phyloP scores from a whole-genome alignment of 495 filamentous ascomycete genomes.

The Stereocaulon alpinum region DNA sequence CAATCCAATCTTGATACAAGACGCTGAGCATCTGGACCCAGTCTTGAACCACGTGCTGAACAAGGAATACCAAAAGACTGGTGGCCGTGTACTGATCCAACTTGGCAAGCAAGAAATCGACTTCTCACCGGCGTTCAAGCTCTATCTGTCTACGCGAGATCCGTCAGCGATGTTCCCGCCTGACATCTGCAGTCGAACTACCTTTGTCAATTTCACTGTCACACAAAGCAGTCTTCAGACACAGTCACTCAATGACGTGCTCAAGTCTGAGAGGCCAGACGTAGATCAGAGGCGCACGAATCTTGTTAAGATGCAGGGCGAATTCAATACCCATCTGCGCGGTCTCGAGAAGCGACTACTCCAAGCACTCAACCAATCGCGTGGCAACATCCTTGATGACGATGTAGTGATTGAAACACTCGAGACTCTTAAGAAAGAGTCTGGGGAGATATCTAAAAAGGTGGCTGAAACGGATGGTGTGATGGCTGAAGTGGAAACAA shows the following conservation, averaged over 20 bases:
- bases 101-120: constrained; percentile 98
- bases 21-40: constrained; percentile 93
- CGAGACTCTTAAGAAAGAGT: constrained; percentile 95
- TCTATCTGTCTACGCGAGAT: constrained; percentile 92
- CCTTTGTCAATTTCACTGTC: constrained; percentile 98
- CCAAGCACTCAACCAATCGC: constrained; percentile 92
- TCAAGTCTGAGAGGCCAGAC: constrained; percentile 94
- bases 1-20: constrained; percentile 96
- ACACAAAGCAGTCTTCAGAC: constrained; percentile 98
- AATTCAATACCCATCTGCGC: constrained; percentile 94
- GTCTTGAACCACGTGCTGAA: constrained; percentile 98
- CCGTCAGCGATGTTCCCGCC: constrained; percentile 95
- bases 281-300: constrained; percentile 95
- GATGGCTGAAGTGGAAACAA: constrained; percentile 92
- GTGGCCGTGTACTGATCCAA: constrained; percentile 94
- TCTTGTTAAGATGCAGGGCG: constrained; percentile 94
- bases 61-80: constrained; percentile 99
- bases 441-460: constrained; percentile 89
- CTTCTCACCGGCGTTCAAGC: constrained; percentile 92
- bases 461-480: constrained; percentile 94
- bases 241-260: constrained; percentile 89
- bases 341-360: constrained; percentile 92
- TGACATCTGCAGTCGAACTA: constrained; percentile 95
- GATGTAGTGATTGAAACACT: constrained; percentile 97
- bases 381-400: constrained; percentile 96